A percentile compares a stretch with the other conserved stretches of the same genome.
Evolutionary conservation across 2,329 filamentous ascomycete species (phyloP).

Genomic region (Penicillium sp.): DNA sequence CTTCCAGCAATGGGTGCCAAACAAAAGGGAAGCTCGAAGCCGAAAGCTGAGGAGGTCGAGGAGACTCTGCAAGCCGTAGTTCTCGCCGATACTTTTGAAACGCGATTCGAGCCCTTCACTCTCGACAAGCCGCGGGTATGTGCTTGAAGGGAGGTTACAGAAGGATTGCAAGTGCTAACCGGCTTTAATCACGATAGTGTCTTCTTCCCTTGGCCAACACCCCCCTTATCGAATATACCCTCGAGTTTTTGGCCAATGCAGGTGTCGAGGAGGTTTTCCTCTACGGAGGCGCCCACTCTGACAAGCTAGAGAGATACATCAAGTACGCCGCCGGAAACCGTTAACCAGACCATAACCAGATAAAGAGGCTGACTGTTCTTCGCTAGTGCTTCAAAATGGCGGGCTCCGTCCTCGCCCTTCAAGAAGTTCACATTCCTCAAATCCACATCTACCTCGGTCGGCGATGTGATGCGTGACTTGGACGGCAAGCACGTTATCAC

Average conservation of each 20-base stretch:
- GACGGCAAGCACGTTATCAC: constrained; percentile 81
- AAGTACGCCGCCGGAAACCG: constrained; percentile 45
- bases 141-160: constrained; percentile 8
- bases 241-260: constrained; percentile 92
- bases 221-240: constrained; percentile 93
- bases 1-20: constrained; percentile 35
- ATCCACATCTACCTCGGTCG: constrained; percentile 81
- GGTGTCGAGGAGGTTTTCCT: constrained; percentile 93
- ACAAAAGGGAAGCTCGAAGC: constrained; percentile 32
- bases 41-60: constrained; percentile 57
- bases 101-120: constrained; percentile 84
- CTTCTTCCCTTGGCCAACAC: constrained; percentile 90
- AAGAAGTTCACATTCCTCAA: constrained; percentile 78
- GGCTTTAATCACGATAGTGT: constrained; percentile 58
- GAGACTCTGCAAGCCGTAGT: constrained; percentile 67
- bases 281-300: constrained; percentile 83
- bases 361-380: constrained; percentile 11
- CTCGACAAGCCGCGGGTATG: constrained; percentile 81
- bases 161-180: background rate
- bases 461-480: constrained; percentile 91
- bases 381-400: constrained; percentile 68
- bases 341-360: background rate
- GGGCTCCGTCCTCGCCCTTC: constrained; percentile 72
- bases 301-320: constrained; percentile 84
- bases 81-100: constrained; percentile 92